Percentiles rank a stretch among this genome's conserved stretches.
These are phyloP conservation scores for Dunaliella sp. DNA, from an alignment of 139 green algal species.

Conservation along the genomic window DNA sequence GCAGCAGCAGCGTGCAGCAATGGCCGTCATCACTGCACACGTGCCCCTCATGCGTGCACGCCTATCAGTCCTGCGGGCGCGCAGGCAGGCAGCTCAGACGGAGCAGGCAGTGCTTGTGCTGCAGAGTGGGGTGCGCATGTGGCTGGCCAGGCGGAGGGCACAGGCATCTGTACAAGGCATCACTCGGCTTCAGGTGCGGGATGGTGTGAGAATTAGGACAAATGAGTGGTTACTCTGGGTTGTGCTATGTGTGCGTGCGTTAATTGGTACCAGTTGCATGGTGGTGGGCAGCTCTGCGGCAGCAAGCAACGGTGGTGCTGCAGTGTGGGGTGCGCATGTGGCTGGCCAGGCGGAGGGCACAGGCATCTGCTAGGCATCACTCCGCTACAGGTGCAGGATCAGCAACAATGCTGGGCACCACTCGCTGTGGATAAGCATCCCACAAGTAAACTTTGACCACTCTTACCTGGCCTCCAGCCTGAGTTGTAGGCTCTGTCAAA, in stretches of 20 bases:
- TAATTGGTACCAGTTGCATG: too few species aligned
- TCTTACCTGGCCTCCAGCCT: too few species aligned
- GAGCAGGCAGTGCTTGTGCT: neutral
- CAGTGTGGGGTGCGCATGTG: conserved; percentile 22
- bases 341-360: conserved; percentile 16
- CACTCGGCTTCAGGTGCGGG: neutral
- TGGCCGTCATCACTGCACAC: conserved; percentile 1
- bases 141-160: conserved; percentile 24
- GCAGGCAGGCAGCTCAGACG: neutral
- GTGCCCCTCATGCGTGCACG: conserved; percentile 16
- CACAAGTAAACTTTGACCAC: too few species aligned
- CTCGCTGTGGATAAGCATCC: too few species aligned
- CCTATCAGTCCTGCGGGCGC: neutral
- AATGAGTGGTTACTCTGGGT: too few species aligned
- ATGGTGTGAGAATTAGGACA: too few species aligned
- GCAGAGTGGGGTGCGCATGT: conserved; percentile 41
- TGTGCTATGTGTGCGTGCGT: too few species aligned
- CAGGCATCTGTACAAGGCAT: neutral
- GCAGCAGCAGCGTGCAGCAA: neutral
- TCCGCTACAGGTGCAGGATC: neutral
- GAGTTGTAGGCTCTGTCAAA: too few species aligned
- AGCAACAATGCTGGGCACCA: too few species aligned
- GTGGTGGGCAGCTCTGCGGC: neutral
- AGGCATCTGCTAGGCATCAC: neutral
- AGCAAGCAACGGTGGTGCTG: neutral